These are phyloP conservation scores for Pachyrhizus erosus DNA, from an alignment of 306 rosid genomes.

Conservation along the genomic window DNA sequence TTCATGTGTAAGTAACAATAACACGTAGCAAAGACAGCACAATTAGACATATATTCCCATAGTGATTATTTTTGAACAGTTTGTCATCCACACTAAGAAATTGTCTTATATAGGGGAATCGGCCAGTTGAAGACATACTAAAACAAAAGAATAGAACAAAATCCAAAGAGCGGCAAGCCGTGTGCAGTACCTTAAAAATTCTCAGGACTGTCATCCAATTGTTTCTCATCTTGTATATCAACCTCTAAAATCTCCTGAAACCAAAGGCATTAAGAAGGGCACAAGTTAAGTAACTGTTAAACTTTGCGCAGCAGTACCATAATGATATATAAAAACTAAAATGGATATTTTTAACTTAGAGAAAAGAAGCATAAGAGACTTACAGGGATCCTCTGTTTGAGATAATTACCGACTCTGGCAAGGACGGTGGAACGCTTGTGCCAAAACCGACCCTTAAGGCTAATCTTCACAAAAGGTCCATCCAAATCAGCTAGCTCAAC, in stretches of 20 bases:
- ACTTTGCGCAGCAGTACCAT: not conserved
- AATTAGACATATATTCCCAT: constrained; percentile 12
- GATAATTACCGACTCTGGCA: constrained; percentile 79
- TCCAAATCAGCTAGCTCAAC: constrained; percentile 82
- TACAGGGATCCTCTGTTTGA: constrained; percentile 92
- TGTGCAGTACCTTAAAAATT: constrained; percentile 59
- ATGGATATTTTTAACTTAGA: not conserved
- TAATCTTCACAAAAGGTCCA: constrained; percentile 88
- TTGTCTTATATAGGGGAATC: not conserved
- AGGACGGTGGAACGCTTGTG: constrained; percentile 76
- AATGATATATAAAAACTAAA: too few relatives aligned
- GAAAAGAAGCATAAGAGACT: constrained; percentile 34
- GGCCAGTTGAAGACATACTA: not conserved
- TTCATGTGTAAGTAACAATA: not conserved
- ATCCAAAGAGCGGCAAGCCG: not conserved
- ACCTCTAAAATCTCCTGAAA: constrained; percentile 94
- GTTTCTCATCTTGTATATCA: constrained; percentile 88
- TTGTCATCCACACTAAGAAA: constrained; percentile 22
- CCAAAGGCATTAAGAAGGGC: not conserved
- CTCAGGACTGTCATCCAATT: constrained; percentile 92
- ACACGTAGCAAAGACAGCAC: not conserved
- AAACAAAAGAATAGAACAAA: not conserved
- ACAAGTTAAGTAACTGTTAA: not conserved
- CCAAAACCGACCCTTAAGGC: constrained; percentile 95
- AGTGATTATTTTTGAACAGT: not conserved